Evolutionary conservation across 108 stramenopile species (phyloP).

Genomic region (Skeletonema costatum): DNA sequence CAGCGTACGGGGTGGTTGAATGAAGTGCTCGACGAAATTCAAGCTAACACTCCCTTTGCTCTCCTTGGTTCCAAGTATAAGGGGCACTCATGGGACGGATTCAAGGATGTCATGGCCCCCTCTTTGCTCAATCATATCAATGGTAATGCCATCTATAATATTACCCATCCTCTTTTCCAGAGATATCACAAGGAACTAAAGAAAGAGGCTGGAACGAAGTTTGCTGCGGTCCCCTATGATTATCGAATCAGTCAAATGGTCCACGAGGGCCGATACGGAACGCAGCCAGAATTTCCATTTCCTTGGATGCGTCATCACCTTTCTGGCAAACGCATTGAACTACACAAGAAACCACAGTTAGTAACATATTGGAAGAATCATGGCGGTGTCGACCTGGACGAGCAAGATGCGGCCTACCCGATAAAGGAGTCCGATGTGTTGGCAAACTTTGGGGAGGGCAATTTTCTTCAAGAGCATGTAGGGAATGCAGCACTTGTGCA

Average conservation of each 20-base stretch:
- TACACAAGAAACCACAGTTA: slow-evolving; percentile 4
- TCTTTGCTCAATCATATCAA: slow-evolving; percentile 15
- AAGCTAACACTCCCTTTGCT: slow-evolving; percentile 1
- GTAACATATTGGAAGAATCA: not conserved
- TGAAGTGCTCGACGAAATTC: slow-evolving; percentile 2
- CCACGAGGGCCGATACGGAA: slow-evolving; percentile 4
- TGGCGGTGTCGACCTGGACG: not conserved
- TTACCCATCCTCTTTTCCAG: slow-evolving; percentile 1
- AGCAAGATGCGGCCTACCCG: not conserved
- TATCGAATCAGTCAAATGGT: slow-evolving; percentile 21
- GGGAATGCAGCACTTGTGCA: not conserved
- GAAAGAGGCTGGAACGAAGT: not conserved
- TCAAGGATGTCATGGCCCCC: not conserved
- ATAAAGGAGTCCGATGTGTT: slow-evolving; percentile 4
- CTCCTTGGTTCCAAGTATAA: slow-evolving; percentile 17
- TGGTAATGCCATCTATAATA: slow-evolving; percentile 25
- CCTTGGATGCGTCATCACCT: not conserved
- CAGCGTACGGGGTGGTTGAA: slow-evolving; percentile 2
- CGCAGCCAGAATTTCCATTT: not conserved
- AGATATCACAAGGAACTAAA: not conserved
- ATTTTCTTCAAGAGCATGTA: not conserved
- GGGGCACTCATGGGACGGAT: slow-evolving; percentile 15
- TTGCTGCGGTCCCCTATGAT: slow-evolving; percentile 15
- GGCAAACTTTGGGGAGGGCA: not conserved
- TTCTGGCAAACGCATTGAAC: not conserved